phyloP scores from a whole-genome alignment of 139 green algal species.

The Micromonas pusilla region DNA sequence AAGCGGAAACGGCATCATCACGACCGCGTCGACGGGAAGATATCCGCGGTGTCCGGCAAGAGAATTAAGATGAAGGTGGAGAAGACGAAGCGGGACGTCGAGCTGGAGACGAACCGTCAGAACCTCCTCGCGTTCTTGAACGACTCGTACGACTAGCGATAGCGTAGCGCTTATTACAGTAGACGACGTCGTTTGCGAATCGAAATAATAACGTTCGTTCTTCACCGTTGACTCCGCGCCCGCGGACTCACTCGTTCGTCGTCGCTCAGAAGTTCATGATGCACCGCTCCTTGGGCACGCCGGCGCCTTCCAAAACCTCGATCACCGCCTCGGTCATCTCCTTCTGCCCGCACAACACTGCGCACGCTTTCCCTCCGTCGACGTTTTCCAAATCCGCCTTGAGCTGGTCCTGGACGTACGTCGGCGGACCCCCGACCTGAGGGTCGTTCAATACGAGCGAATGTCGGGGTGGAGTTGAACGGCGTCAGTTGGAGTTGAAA shows the following conservation, averaged over 20 bases:
- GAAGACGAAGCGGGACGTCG: not conserved
- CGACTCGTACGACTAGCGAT: not conserved
- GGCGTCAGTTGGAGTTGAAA: too few relatives aligned
- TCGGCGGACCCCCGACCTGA: not conserved
- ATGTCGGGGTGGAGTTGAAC: too few relatives aligned
- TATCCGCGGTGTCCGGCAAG: not conserved
- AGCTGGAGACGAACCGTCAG: not conserved
- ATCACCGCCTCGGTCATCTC: constrained; percentile 70
- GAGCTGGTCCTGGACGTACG: constrained; percentile 10
- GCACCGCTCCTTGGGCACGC: constrained; percentile 51
- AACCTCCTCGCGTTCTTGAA: not conserved
- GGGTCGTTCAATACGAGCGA: too few relatives aligned
- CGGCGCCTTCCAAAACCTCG: constrained; percentile 46
- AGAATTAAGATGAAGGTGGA: not conserved
- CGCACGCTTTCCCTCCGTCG: constrained; percentile 36
- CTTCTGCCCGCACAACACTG: constrained; percentile 80
- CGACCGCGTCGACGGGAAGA: not conserved
- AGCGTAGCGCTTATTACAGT: not conserved
- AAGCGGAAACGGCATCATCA: not conserved
- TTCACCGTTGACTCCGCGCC: too few relatives aligned
- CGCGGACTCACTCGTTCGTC: not conserved
- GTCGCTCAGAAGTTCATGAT: constrained; percentile 66
- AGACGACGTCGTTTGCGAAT: too few relatives aligned
- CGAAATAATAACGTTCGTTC: not conserved
- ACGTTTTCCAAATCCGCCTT: not conserved